Percentiles rank a stretch among this genome's conserved stretches.
Conservation (phyloP, 2,329 filamentous ascomycete species). For the Westerdykella sp. region DNA sequence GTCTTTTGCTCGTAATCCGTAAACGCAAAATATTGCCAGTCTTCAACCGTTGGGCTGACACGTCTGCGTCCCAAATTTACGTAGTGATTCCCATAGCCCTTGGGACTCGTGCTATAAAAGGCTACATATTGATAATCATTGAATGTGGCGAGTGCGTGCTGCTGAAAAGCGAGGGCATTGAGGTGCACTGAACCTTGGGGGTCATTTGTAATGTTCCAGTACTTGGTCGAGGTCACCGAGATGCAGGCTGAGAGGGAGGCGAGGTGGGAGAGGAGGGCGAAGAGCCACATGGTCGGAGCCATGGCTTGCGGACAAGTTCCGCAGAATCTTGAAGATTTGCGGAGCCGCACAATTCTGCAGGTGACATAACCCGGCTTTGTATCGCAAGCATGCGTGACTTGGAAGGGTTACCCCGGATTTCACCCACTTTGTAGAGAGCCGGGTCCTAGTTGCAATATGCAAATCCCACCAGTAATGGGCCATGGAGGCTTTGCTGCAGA, state of each 20-base stretch:
- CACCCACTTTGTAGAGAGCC: too few species aligned
- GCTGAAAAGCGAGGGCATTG: constrained; percentile 48
- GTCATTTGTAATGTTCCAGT: constrained; percentile 29
- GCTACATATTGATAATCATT: constrained; percentile 47
- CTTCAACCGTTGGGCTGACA: constrained; percentile 31
- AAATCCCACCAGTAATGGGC: too few species aligned
- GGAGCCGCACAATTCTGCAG: too few species aligned
- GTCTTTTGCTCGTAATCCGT: constrained; percentile 47
- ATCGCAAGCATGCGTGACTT: too few species aligned
- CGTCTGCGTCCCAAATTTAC: constrained; percentile 44
- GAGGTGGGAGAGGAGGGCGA: too few species aligned
- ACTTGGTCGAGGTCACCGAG: constrained; percentile 21
- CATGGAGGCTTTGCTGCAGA: too few species aligned
- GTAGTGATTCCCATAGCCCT: constrained; percentile 30
- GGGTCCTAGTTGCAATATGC: too few species aligned
- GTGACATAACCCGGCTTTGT: too few species aligned
- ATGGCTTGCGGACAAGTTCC: too few species aligned
- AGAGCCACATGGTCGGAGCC: too few species aligned
- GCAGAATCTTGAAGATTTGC: too few species aligned
- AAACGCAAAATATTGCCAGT: constrained; percentile 46
- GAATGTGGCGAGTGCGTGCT: constrained; percentile 44
- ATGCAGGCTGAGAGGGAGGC: constrained; percentile 3
- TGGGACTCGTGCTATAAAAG: constrained; percentile 38
- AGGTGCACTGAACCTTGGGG: constrained; percentile 34
- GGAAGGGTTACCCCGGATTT: too few species aligned